Percentiles rank a stretch among this genome's conserved stretches.
These are phyloP conservation scores for Aureobasidium pullulans DNA, from an alignment of 2,329 filamentous ascomycete species.

Conservation along the genomic window DNA sequence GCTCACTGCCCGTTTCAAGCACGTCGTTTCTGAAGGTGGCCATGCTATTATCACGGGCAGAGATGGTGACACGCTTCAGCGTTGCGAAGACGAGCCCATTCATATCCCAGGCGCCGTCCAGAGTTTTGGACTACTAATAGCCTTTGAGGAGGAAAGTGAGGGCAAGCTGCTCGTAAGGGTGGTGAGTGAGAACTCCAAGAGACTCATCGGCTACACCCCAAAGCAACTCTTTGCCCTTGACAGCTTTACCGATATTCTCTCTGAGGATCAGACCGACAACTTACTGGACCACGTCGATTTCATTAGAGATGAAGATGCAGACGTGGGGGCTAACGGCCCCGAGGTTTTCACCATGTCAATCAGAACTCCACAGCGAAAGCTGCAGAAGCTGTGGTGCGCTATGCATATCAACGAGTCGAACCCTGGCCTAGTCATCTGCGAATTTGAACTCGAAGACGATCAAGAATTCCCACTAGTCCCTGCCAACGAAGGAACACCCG, in stretches of 20 bases:
- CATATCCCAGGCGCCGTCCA: conserved; percentile 79
- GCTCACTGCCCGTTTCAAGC: conserved; percentile 68
- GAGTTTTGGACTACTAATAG: conserved; percentile 69
- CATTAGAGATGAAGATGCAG: conserved; percentile 72
- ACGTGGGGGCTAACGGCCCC: conserved; percentile 67
- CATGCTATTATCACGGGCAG: conserved; percentile 78
- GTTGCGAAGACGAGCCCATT: conserved; percentile 87
- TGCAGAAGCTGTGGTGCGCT: conserved; percentile 75
- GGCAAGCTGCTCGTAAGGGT: conserved; percentile 63
- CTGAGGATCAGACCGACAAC: conserved; percentile 76
- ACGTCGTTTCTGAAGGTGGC: conserved; percentile 66
- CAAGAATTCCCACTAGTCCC: conserved; percentile 59
- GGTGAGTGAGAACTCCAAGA: conserved; percentile 72
- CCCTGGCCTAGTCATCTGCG: conserved; percentile 69
- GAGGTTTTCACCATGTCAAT: conserved; percentile 79
- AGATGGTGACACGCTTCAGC: conserved; percentile 62
- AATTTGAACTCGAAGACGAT: conserved; percentile 83
- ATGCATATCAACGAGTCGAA: conserved; percentile 67
- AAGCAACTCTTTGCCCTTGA: conserved; percentile 64
- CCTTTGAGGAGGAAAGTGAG: conserved; percentile 57
- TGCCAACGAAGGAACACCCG: conserved; percentile 48
- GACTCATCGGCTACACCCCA: conserved; percentile 69
- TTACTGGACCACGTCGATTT: conserved; percentile 83
- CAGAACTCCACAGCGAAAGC: conserved; percentile 47
- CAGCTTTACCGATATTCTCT: conserved; percentile 76